These are phyloP conservation scores for Nevesoporus exiguus DNA, from an alignment of 768 basidiomycete species.

Conservation along the genomic window DNA sequence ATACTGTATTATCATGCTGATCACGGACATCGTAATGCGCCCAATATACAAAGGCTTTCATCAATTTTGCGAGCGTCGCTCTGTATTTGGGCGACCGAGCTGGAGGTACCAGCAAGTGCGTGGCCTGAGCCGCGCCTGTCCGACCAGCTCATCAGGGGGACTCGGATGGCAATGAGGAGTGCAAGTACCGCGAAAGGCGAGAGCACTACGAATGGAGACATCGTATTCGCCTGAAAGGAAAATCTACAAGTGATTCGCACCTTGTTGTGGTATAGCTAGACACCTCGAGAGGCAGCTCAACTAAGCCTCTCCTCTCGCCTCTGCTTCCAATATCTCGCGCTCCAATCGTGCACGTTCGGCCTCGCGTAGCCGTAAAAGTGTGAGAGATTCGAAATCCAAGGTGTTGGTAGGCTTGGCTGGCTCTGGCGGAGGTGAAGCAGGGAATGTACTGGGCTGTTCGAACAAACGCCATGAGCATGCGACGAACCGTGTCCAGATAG, in stretches of 20 bases:
- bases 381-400: conserved; percentile 76
- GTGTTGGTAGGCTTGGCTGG: conserved; percentile 34
- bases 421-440: conserved; percentile 14
- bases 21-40: too few species aligned
- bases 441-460: conserved; percentile 20
- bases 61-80: conserved; percentile 12
- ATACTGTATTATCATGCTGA: too few species aligned
- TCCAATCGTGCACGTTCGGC: conserved; percentile 77
- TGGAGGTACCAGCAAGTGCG: not conserved
- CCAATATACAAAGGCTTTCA: conserved; percentile 3
- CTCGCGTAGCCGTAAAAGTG: conserved; percentile 75
- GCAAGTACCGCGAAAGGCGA: too few species aligned
- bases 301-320: conserved; percentile 37
- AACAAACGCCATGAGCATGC: conserved; percentile 8
- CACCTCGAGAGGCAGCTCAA: not conserved
- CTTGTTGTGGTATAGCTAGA: not conserved
- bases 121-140: conserved; percentile 3
- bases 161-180: too few species aligned
- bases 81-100: conserved; percentile 5
- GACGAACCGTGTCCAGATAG: not conserved
- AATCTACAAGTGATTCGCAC: conserved; percentile 12
- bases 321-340: conserved; percentile 69
- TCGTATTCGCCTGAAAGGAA: conserved; percentile 2
- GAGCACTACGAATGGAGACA: conserved; percentile 1
- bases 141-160: too few species aligned